These are phyloP conservation scores for Metschnikowia orientalis DNA, from an alignment of 805 yeast species.

Conservation along the genomic window DNA sequence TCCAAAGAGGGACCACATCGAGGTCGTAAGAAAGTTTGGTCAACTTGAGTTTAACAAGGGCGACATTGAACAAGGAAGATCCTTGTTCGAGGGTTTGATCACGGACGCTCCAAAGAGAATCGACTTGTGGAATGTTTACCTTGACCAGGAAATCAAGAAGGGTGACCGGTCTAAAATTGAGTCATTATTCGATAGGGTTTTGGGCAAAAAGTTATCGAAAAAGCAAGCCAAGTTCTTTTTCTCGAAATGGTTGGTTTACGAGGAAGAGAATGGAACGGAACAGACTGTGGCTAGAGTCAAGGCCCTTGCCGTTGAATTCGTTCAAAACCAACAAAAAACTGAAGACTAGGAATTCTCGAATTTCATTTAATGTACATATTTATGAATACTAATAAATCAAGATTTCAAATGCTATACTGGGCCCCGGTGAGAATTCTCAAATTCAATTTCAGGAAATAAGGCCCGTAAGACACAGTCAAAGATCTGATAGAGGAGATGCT, in stretches of 20 bases:
- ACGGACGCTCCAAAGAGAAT: constrained; percentile 88
- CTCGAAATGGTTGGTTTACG: constrained; percentile 84
- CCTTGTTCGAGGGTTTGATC: constrained; percentile 86
- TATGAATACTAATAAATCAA: constrained; percentile 1
- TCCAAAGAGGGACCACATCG: constrained; percentile 71
- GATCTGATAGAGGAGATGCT: constrained; percentile 55
- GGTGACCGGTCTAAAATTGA: constrained; percentile 60
- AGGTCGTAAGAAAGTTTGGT: constrained; percentile 82
- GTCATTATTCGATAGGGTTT: constrained; percentile 77
- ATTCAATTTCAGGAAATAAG: constrained; percentile 28
- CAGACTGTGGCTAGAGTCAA: constrained; percentile 79
- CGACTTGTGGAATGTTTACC: constrained; percentile 92
- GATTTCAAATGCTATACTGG: neutral
- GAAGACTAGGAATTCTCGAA: constrained; percentile 8
- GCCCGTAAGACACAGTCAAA: constrained; percentile 54
- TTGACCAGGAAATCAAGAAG: constrained; percentile 84
- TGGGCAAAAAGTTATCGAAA: constrained; percentile 60
- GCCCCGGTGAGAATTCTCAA: neutral
- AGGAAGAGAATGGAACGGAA: constrained; percentile 63
- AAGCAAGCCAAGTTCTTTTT: constrained; percentile 95
- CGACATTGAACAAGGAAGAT: constrained; percentile 90
- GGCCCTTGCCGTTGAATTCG: constrained; percentile 84
- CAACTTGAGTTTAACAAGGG: constrained; percentile 84
- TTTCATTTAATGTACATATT: constrained; percentile 1
- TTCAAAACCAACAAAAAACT: constrained; percentile 27